Base-by-base conservation (phyloP, 768 basidiomycete genomes). In the Hirschioporus abietinus region DNA sequence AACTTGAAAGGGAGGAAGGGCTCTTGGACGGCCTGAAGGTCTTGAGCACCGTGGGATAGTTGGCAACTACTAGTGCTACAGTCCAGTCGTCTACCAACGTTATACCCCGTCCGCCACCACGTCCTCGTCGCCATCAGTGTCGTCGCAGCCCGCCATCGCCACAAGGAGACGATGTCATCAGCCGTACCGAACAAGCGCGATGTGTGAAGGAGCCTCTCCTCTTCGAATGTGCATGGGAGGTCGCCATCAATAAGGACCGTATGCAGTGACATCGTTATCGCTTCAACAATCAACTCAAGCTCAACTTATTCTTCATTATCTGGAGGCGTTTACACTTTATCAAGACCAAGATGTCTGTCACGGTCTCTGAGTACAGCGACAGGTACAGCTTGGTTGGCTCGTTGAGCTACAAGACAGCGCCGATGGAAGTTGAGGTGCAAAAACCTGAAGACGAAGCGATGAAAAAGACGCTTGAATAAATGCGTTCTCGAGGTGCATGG, bases 291-390 rank as follows among this genome's bases (percentile, higher is more conserved):
- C n/a, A 26, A 35, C 25, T 30, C n/a, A 58, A 26, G 1, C 18
- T 58, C 24, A 18, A 15, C n/a, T 7, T 17, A 25, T n/a, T 42
- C 15, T 60, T 20, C 20, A 24, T 66, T 17, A 24, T 23, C 98
- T 77, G 96, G 96, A 72, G 96, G 96, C 68, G 97, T 97, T 78
- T 98, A 98, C 84, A 98, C 96, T 70, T 99, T 80, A 97, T 99
- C 76, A 98, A 98, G 81, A 99, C 97, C 64, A 99, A 99, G 76
- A 95, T 97, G 66, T 97, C 97, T 65, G 94, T 99, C 80, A 99
- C 97, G 72, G 92, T 96, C 74, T 88, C 88, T 66, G 97, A 99
- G 78, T 99, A 91, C 79, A 95, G 93, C 73, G 92, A 94, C 79
- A 85, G 96, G 74, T 97, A 96, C 81, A 92, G 89, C 71, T 88